These are phyloP conservation scores for Mortierella sp. DNA, from an alignment of 371 early-diverging fungal species.

Conservation along the genomic window DNA sequence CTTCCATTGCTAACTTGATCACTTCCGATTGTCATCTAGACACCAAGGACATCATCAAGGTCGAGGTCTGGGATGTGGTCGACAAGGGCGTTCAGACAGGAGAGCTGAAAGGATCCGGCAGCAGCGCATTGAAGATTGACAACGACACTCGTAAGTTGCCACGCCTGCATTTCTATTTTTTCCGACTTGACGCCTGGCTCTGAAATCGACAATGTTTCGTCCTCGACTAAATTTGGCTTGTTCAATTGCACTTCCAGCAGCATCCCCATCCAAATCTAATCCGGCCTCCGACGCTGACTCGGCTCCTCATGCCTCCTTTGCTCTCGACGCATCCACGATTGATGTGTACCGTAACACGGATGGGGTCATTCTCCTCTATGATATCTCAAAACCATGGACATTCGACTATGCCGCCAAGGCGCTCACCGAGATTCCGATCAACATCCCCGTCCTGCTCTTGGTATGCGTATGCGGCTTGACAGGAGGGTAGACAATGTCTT, in stretches of 20 bases:
- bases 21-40: constrained; percentile 37
- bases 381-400: constrained; percentile 75
- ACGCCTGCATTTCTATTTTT: background rate
- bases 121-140: constrained; percentile 45
- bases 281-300: constrained; percentile 19
- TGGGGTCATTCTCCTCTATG: constrained; percentile 71
- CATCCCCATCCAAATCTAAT: constrained; percentile 35
- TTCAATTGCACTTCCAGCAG: constrained; percentile 12
- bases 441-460: constrained; percentile 68
- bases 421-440: constrained; percentile 66
- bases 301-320: constrained; percentile 46
- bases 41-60: constrained; percentile 74
- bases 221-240: background rate
- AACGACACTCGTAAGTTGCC: constrained; percentile 38
- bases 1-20: background rate
- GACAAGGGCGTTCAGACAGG: constrained; percentile 63
- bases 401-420: constrained; percentile 71
- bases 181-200: background rate
- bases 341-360: constrained; percentile 77
- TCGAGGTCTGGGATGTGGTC: constrained; percentile 81
- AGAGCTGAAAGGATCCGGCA: constrained; percentile 19
- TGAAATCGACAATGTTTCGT: constrained; percentile 8
- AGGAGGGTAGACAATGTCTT: background rate
- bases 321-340: constrained; percentile 75
- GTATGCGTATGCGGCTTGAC: constrained; percentile 47